phyloP scores from a whole-genome alignment of 805 yeast species.

The Henningerozyma blattae region DNA sequence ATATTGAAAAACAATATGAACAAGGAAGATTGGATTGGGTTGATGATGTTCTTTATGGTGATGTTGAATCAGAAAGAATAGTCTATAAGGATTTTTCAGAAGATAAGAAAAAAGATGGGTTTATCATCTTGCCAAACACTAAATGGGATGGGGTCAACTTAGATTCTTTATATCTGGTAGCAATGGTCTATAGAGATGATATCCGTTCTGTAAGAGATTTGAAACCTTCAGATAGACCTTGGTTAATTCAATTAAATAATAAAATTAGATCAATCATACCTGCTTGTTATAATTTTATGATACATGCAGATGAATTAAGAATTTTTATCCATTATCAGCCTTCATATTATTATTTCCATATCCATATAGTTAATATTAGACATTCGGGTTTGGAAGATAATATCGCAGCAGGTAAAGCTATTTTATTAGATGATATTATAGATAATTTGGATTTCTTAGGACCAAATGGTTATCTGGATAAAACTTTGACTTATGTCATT shows the following conservation, averaged over 20 bases:
- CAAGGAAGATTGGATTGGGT: slow-evolving; percentile 87
- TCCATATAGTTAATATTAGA: slow-evolving; percentile 70
- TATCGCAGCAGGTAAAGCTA: slow-evolving; percentile 67
- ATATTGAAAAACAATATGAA: slow-evolving; percentile 52
- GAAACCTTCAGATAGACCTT: slow-evolving; percentile 41
- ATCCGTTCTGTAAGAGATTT: slow-evolving; percentile 70
- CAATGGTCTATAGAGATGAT: slow-evolving; percentile 58
- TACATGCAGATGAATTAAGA: slow-evolving; percentile 48
- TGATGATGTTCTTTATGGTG: slow-evolving; percentile 63
- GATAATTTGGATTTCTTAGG: slow-evolving; percentile 50
- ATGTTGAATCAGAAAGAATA: slow-evolving; percentile 78
- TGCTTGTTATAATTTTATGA: slow-evolving; percentile 29
- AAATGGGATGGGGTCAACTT: slow-evolving; percentile 79
- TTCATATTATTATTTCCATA: slow-evolving; percentile 88
- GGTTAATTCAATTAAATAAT: slow-evolving; percentile 36
- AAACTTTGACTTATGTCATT: slow-evolving; percentile 50
- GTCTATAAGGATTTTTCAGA: slow-evolving; percentile 42
- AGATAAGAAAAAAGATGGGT: slow-evolving; percentile 40
- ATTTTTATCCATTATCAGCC: slow-evolving; percentile 91
- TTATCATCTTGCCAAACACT: slow-evolving; percentile 84
- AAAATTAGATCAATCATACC: slow-evolving; percentile 39
- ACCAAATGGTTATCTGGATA: slow-evolving; percentile 42
- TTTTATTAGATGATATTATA: slow-evolving; percentile 69
- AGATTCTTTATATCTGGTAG: slow-evolving; percentile 64
- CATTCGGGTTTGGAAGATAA: slow-evolving; percentile 62